Conservation (phyloP, 345 rosid species). For the Abelmoschus esculentus region DNA sequence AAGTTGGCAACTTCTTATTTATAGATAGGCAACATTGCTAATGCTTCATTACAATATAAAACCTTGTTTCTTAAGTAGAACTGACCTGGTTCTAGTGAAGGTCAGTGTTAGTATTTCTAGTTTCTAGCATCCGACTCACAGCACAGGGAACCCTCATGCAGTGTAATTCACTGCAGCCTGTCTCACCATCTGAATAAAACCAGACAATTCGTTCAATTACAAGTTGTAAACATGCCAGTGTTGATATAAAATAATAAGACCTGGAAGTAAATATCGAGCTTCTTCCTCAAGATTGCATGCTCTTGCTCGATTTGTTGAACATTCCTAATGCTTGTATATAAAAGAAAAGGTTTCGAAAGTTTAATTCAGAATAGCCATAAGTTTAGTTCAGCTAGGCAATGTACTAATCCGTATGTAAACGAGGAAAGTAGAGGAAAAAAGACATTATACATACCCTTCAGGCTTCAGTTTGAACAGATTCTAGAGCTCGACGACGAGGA, state of each 20-base stretch:
- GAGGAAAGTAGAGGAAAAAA: not conserved
- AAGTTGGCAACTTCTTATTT: not conserved
- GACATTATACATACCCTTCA: constrained; percentile 1
- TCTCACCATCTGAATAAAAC: constrained; percentile 1
- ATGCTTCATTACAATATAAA: not conserved
- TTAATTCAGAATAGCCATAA: not conserved
- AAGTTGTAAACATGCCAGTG: too few species aligned
- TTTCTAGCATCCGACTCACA: too few species aligned
- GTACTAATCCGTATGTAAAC: not conserved
- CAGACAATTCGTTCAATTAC: too few species aligned
- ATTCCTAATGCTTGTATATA: constrained; percentile 26
- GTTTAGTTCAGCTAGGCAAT: not conserved
- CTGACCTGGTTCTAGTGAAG: not conserved
- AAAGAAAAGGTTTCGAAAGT: not conserved
- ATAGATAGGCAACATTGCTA: not conserved
- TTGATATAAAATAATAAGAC: constrained; percentile 1
- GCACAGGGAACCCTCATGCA: not conserved
- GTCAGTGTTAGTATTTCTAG: too few species aligned
- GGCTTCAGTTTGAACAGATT: constrained; percentile 28
- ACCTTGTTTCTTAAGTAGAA: not conserved
- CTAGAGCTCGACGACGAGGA: too few species aligned
- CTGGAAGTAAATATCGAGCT: constrained; percentile 38
- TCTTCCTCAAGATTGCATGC: constrained; percentile 29
- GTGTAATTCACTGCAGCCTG: not conserved
- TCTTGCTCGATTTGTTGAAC: constrained; percentile 35